phyloP scores from a whole-genome alignment of 2,329 filamentous ascomycete genomes.

The Alternaria ethzedia region DNA sequence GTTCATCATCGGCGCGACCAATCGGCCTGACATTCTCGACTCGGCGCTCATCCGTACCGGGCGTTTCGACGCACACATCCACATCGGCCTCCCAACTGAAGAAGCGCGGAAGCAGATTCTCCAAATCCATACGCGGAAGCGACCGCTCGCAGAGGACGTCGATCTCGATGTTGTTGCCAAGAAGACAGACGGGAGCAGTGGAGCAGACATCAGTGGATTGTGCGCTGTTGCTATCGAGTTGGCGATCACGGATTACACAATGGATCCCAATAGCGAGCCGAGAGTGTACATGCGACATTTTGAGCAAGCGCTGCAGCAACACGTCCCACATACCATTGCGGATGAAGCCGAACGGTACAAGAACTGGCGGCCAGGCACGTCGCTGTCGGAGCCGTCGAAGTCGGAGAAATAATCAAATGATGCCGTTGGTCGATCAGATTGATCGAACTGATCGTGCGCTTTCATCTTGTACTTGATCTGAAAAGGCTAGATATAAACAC shows the following conservation, averaged over 20 bases:
- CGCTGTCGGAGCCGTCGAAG: constrained; percentile 36
- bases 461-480: not conserved
- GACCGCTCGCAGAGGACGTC: constrained; percentile 68
- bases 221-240: constrained; percentile 50
- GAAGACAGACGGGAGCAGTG: constrained; percentile 78
- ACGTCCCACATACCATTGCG: constrained; percentile 51
- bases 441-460: not conserved
- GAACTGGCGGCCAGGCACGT: constrained; percentile 50
- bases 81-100: constrained; percentile 80
- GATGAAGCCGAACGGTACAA: constrained; percentile 52
- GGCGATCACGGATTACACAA: constrained; percentile 42
- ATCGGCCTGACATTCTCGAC: constrained; percentile 85
- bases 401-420: constrained; percentile 15
- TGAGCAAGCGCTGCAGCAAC: constrained; percentile 52
- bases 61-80: constrained; percentile 82
- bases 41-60: constrained; percentile 85
- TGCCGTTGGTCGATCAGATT: not conserved
- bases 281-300: constrained; percentile 55
- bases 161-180: constrained; percentile 68
- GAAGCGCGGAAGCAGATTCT: constrained; percentile 80
- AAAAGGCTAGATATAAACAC: not conserved
- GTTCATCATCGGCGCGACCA: constrained; percentile 88
- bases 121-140: constrained; percentile 67
- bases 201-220: constrained; percentile 77
- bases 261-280: constrained; percentile 26